Base-by-base conservation (phyloP, 179 eudicot species). In the Carnegiea gigantea region DNA sequence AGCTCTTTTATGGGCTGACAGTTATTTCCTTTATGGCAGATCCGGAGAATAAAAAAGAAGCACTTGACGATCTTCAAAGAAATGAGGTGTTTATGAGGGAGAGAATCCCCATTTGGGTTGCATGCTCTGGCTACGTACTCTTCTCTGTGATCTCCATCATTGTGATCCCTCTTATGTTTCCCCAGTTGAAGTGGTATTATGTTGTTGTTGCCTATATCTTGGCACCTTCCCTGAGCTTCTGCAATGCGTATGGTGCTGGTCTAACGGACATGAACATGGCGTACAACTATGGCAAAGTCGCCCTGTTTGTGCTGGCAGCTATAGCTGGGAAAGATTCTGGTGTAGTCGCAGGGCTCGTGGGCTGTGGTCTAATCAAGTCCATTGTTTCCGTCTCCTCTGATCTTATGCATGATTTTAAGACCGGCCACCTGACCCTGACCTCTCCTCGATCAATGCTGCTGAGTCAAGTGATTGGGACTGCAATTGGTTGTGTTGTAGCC, bases 231-330 rank as follows among this genome's bases (percentile, higher is more conserved):
- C 88, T 94, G 48, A 84, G 93, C 85, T 94, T 94, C 82, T 92
- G 93, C 90, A 94, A 94, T 38, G 95, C 98, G 0, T 94, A 94
- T 44, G 95, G 97, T 6, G 92, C 98, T 72, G 98, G 98, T 46
- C 88, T 94, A 60, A 94, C 98, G 0, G 98, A 94, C 83, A 90
- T 91, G 93, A 94, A 93, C 88, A 94, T 93, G 97, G 91, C 95
- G 57, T 90, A 88, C 80, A 94, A 94, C 82, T 94, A 94, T 1
- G 98, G 98, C 8, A 94, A 94, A 81, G 97, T 93, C 13, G 92
- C 97, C 23, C 93, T 94, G 67, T 94, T 94, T 54, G 87, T 92
- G 76, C 88, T 94, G 12, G 91, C 98, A 0, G 90, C 97, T 30
- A 44, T 90, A 54, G 76, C 92, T 0, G 95, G 93, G 21, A 80